Conservation (phyloP, 257 asterid species). For the Avicennia marina region DNA sequence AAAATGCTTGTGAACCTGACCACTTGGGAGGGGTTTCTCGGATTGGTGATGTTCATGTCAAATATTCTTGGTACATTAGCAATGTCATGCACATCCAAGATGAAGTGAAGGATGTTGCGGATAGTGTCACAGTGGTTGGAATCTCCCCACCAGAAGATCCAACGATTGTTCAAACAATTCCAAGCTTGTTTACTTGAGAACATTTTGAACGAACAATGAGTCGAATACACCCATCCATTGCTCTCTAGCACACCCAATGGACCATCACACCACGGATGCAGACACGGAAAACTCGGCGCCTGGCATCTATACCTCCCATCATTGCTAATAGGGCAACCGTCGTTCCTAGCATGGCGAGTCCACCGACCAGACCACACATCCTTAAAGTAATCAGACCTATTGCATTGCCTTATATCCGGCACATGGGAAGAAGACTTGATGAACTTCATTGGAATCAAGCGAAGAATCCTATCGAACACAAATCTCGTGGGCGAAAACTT, state of each 20-base stretch:
- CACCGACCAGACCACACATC: slow-evolving; percentile 84
- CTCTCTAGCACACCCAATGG: slow-evolving; percentile 65
- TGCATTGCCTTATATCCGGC: slow-evolving; percentile 39
- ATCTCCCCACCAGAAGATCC: slow-evolving; percentile 99
- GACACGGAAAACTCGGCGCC: slow-evolving; percentile 49
- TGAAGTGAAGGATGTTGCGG: slow-evolving; percentile 63
- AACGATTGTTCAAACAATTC: slow-evolving; percentile 50
- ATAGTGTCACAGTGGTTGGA: slow-evolving; percentile 84
- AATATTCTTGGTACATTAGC: slow-evolving; percentile 47
- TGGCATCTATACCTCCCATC: slow-evolving; percentile 76
- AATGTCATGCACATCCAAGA: slow-evolving; percentile 38
- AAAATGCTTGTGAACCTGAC: slow-evolving; percentile 74
- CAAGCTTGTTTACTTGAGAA: slow-evolving; percentile 48
- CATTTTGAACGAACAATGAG: slow-evolving; percentile 83
- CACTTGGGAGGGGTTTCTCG: slow-evolving; percentile 45
- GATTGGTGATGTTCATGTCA: slow-evolving; percentile 71
- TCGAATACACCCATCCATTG: slow-evolving; percentile 80
- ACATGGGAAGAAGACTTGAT: slow-evolving; percentile 23
- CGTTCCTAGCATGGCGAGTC: slow-evolving; percentile 74
- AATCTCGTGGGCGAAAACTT: slow-evolving; percentile 54
- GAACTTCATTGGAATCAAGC: slow-evolving; percentile 47
- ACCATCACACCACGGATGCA: slow-evolving; percentile 70
- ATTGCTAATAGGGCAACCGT: slow-evolving; percentile 44
- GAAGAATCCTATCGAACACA: slow-evolving; percentile 52
- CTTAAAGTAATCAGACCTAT: slow-evolving; percentile 35